A percentile compares a stretch with the other conserved stretches of the same genome.
These are phyloP conservation scores for Furculomyces boomerangus DNA, from an alignment of 371 early-diverging fungal species.

Conservation along the genomic window DNA sequence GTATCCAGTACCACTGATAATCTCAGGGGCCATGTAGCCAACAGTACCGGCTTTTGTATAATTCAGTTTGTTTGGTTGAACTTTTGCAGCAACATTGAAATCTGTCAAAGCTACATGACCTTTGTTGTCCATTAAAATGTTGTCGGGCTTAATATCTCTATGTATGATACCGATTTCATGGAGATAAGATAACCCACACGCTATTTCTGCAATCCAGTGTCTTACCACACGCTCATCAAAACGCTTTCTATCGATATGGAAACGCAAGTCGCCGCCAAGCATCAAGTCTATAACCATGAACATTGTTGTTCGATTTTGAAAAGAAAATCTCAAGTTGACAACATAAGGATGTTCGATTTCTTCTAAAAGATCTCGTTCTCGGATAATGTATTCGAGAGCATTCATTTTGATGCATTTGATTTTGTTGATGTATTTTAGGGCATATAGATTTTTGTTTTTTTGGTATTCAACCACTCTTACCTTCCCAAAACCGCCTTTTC, in stretches of 20 bases:
- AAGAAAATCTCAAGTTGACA: constrained; percentile 82
- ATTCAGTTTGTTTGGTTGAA: constrained; percentile 1
- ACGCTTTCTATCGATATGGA: constrained; percentile 57
- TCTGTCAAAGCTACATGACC: constrained; percentile 82
- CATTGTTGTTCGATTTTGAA: constrained; percentile 71
- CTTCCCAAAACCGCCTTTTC: constrained; percentile 27
- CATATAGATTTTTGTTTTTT: constrained; percentile 40
- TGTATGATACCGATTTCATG: constrained; percentile 33
- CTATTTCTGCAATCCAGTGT: constrained; percentile 65
- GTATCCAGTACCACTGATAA: constrained; percentile 55
- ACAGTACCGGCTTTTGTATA: constrained; percentile 18
- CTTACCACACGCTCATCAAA: constrained; percentile 54
- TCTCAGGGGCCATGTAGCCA: constrained; percentile 29
- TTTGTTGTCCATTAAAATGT: constrained; percentile 66
- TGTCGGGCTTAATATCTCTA: constrained; percentile 83
- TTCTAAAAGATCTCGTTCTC: constrained; percentile 80
- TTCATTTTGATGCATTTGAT: constrained; percentile 41
- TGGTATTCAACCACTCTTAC: constrained; percentile 71
- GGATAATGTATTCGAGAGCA: constrained; percentile 50
- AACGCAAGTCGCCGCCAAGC: constrained; percentile 84
- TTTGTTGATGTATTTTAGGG: constrained; percentile 72
- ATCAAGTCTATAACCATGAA: constrained; percentile 74
- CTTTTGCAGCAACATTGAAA: constrained; percentile 47
- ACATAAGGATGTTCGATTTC: constrained; percentile 77
- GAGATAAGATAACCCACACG: constrained; percentile 44